These are phyloP conservation scores for Sicyos edulis DNA, from an alignment of 306 rosid genomes.

Conservation along the genomic window DNA sequence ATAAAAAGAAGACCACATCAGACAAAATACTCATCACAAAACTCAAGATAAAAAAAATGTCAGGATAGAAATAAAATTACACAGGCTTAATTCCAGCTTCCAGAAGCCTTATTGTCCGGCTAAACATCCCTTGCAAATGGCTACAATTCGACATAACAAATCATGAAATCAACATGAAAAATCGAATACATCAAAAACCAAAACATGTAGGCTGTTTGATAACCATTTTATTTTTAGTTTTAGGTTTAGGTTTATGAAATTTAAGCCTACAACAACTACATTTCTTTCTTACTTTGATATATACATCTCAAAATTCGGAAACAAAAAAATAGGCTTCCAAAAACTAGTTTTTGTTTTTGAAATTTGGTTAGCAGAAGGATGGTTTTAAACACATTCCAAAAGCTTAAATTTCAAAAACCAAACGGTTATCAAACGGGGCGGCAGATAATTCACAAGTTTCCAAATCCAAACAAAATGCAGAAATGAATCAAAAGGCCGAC, in stretches of 20 bases:
- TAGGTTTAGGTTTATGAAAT: too few species aligned
- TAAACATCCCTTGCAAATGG: constrained; percentile 97
- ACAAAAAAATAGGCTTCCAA: too few species aligned
- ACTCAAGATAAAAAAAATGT: constrained; percentile 10
- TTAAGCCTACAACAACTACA: too few species aligned
- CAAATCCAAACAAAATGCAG: background rate
- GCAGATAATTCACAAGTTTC: background rate
- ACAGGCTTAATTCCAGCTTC: constrained; percentile 94
- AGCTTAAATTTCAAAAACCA: too few species aligned
- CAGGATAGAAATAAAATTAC: constrained; percentile 34
- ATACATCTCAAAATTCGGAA: too few species aligned
- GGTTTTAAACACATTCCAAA: too few species aligned
- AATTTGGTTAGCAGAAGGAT: too few species aligned
- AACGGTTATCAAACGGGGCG: too few species aligned
- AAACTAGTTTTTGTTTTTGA: too few species aligned
- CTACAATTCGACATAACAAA: constrained; percentile 27
- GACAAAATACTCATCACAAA: background rate
- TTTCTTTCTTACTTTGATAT: too few species aligned
- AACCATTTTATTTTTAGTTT: too few species aligned
- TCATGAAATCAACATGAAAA: constrained; percentile 22
- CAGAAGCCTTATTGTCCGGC: constrained; percentile 83
- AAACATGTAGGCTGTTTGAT: background rate
- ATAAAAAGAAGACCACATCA: background rate
- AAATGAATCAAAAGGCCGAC: constrained; percentile 26
- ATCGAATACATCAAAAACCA: background rate